Evolutionary conservation across 441 rosid genomes (phyloP), one percentile per base, ranked within the genome.

Genomic region (Populus hybrid): DNA sequence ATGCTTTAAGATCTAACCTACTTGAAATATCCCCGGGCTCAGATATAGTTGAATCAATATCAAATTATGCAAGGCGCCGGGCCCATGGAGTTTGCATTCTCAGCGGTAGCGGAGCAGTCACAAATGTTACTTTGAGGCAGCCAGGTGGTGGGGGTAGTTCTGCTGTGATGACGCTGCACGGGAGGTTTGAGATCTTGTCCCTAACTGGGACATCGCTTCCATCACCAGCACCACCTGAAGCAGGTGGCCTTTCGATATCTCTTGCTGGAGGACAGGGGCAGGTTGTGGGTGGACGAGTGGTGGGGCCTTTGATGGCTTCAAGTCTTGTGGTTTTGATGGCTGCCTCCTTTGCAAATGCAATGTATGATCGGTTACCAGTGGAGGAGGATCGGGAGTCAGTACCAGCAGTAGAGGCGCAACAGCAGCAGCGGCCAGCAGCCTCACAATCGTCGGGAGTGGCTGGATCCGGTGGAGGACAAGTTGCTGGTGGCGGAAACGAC

Each of bases 81-180:
- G 92, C 87, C 79, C 88, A 91, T 4, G 95, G 95, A 3, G 91
- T 90, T 72, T 91, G 92, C 23, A 90, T 91, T 20, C 85, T 89
- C 1, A 89, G 91, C 34, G 90, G 93, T 2, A 89, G 89, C 8
- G 94, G 94, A 14, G 82, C 87, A 0, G 94, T 89, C 0, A 89
- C 92, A 11, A 91, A 91, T 85, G 92, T 91, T 50, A 89, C 93
- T 0, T 85, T 91, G 61, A 86, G 94, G 61, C 93, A 89, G 79
- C 88, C 93, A 4, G 88, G 92, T 8, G 89, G 90, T 6, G 59
- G 21, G 59, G n/a, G 59, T 50, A 16, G 59, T 50, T 5, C 59
- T 10, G 88, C 93, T 0, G 88, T 86, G 8, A 88, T 91, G 61
- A 87, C 90, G 1, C 89, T 91, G 12, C 93, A 87, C 36, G 94